Evolutionary conservation across 768 basidiomycete species (phyloP), one percentile per base, ranked within the genome.

Genomic region (Pulveroboletus ravenelii): DNA sequence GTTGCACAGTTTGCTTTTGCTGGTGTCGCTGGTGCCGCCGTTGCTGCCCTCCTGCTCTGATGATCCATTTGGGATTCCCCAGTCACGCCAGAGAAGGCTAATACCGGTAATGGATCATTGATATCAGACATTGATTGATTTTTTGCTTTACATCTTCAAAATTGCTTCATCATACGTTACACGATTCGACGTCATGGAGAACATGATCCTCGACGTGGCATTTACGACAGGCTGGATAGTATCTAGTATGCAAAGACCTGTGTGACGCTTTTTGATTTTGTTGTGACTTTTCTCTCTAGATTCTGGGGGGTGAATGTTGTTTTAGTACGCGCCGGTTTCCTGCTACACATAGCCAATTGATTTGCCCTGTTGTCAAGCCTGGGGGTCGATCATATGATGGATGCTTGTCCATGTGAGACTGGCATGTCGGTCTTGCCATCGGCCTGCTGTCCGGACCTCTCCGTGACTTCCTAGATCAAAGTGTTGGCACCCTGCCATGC

Each of bases 1-100:
- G 48, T 67, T 42, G 60, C 77, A 42, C 76, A 71, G 31, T 72
- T 77, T 43, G 76, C 73, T 37, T 54, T 72, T 41, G 70, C 75
- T 39, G 82, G 73, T 46, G 31, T 62, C 12, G 49, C 54, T 41
- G 67, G 65, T 41, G 74, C 62, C 6, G 65, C 62, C n/a, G 53
- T 71, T 30, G 74, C 63, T 47, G 76, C 69, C 39, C 50, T 77
- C 47, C 58, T 76, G 40, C 63, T 69, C 35, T 78, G 61, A 69
- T 38, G 1, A 20, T n/a, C 35, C 15, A 10, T 10, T 12, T 6
- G 39, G 46, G n/a, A 36, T 27, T 40, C 18, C 5, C 15, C 23
- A 32, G 31, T 47, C 20, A 6, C 18, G 34, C 27, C 8, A 10
- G 46, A 62, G 59, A 54, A 45, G 47, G 51, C 45, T 50, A 32